A percentile compares a stretch with the other conserved stretches of the same genome.
These are phyloP conservation scores for Spinacia oleracea DNA, from an alignment of 179 eudicot species.

Conservation along the genomic window DNA sequence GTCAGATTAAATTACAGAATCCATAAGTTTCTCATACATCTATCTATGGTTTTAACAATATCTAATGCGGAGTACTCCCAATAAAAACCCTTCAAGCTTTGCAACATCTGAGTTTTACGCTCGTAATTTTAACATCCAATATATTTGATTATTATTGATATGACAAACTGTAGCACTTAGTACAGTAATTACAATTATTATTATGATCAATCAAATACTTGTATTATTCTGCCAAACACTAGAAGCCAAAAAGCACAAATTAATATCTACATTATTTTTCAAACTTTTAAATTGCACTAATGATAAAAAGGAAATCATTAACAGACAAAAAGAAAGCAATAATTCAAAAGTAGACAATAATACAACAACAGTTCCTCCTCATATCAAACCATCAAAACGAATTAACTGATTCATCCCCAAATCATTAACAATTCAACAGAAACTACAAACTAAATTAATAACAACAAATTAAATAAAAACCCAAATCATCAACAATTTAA, in stretches of 20 bases:
- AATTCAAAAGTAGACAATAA: background rate
- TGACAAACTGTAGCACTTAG: background rate
- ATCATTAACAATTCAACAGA: background rate
- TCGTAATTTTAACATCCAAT: too few species aligned
- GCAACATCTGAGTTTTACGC: too few species aligned
- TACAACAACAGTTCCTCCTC: background rate
- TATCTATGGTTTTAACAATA: background rate
- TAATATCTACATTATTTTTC: background rate
- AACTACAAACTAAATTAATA: background rate
- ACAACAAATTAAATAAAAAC: background rate
- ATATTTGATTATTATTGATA: background rate
- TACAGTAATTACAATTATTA: background rate
- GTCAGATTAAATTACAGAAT: background rate
- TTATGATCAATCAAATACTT: background rate
- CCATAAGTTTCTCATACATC: background rate
- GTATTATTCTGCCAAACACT: background rate
- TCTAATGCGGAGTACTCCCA: too few species aligned
- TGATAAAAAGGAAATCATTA: background rate
- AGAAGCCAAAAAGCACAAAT: constrained; percentile 23
- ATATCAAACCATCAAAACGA: background rate
- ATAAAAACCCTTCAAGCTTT: too few species aligned
- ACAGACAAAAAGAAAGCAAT: background rate
- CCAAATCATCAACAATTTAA: background rate
- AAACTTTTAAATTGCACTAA: background rate
- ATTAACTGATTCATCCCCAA: background rate